Base-by-base conservation (phyloP, 1,284 basidiomycete species). In the Rhodotorula sp. region DNA sequence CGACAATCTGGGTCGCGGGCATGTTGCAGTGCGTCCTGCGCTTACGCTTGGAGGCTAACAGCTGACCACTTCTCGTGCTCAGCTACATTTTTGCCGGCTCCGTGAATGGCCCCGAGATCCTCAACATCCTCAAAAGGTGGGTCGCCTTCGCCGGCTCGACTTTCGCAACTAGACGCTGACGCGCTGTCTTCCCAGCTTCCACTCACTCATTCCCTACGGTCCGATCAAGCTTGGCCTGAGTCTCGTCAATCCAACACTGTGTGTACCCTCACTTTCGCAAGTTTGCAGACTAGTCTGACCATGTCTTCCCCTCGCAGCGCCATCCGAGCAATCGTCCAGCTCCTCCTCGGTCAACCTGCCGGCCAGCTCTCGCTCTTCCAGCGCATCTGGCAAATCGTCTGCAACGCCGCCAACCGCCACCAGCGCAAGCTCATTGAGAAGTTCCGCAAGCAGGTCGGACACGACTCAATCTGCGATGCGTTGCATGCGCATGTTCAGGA, bases 181-280 rank as follows among this genome's bases (percentile, higher is more conserved):
- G 2, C 2, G 24, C 39, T 10, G 13, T 3, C 9, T 2, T 5
- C 30, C 19, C 60, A 71, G 67, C 48, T 74, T 75, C 62, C 74
- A 74, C 62, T 64, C 67, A 9, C 59, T 73, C 24, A 71, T 74
- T n/a, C 74, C 74, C 0, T 75, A 75, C 49, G 72, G 53, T 1
- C 56, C 72, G 15, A 47, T 75, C 34, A 74, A 74, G 61, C 52
- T 71, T 20, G 74, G 74, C 2, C 52, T 75, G 20, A 63, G 39
- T 4, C 51, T 75, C 27, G 70, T 75, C 48, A 75, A 75, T 54
- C 74, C 74, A 5, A 75, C 72, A 0, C 59, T 75, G 69, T 72
- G 53, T 49, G 70, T 59, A 30, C 27, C 24, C 2, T 20, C 20
- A n/a, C 36, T 4, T n/a, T 52, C 32, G 39, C 48, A 0, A 20